Conservation (phyloP, 2,329 filamentous ascomycete genomes). For the Reticulascus tulasneorum region DNA sequence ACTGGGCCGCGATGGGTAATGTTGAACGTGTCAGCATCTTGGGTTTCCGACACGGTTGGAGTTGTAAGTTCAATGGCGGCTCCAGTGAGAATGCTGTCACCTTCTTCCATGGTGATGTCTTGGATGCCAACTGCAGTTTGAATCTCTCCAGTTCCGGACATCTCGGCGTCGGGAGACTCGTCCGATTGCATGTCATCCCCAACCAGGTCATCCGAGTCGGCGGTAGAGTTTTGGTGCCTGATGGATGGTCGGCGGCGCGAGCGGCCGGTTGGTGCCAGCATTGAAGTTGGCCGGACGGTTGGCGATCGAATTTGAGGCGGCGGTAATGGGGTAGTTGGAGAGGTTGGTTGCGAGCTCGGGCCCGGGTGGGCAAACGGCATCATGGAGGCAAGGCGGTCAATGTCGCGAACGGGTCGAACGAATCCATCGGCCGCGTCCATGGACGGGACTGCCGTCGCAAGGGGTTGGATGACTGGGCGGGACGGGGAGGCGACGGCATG, state of each 20-base stretch:
- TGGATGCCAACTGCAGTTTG: constrained; percentile 81
- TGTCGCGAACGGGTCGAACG: constrained; percentile 75
- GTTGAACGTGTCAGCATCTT: constrained; percentile 87
- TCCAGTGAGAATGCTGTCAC: constrained; percentile 73
- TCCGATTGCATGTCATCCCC: constrained; percentile 80
- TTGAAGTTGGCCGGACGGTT: constrained; percentile 49
- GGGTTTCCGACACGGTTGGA: constrained; percentile 76
- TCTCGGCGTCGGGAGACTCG: constrained; percentile 70
- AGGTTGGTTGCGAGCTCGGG: constrained; percentile 83
- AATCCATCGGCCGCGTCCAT: constrained; percentile 69
- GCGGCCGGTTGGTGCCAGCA: constrained; percentile 48
- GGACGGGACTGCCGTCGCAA: constrained; percentile 62
- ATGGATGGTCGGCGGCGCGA: constrained; percentile 75
- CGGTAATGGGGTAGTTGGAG: constrained; percentile 78
- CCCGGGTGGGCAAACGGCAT: constrained; percentile 64
- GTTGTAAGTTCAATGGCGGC: constrained; percentile 71
- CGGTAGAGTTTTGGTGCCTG: constrained; percentile 86
- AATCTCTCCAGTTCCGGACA: constrained; percentile 75
- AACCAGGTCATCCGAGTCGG: constrained; percentile 81
- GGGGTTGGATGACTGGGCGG: constrained; percentile 57
- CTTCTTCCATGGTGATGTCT: constrained; percentile 75
- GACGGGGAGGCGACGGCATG: constrained; percentile 45
- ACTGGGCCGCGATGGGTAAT: constrained; percentile 82
- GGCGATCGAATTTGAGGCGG: constrained; percentile 59
- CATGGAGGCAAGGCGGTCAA: constrained; percentile 82